Percentiles rank a stretch among this genome's conserved stretches.
These are phyloP conservation scores for Parasitella parasitica DNA, from an alignment of 371 early-diverging fungal genomes.

Conservation along the genomic window DNA sequence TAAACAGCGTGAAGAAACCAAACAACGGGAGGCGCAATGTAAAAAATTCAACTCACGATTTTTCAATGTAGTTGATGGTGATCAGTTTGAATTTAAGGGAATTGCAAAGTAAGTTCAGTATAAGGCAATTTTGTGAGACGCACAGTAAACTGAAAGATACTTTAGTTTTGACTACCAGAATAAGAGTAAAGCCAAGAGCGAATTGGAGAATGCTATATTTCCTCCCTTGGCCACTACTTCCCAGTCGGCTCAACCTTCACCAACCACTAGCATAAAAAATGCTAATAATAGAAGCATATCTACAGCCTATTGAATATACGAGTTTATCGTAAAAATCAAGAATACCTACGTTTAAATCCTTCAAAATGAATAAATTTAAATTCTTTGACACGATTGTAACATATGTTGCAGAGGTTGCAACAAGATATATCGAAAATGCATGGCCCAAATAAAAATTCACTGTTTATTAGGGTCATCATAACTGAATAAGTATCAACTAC, in stretches of 20 bases:
- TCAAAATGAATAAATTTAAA: no score
- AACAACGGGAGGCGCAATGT: constrained; percentile 58
- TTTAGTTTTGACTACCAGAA: constrained; percentile 24
- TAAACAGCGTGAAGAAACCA: constrained; percentile 70
- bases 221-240: background rate
- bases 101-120: constrained; percentile 10
- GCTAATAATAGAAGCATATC: background rate
- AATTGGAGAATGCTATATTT: constrained; percentile 15
- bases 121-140: no score
- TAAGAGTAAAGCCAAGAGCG: constrained; percentile 15
- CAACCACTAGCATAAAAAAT: background rate
- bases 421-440: no score
- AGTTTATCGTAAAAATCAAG: background rate
- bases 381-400: no score
- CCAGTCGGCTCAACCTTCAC: background rate
- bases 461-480: no score
- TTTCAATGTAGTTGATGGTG: constrained; percentile 42
- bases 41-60: constrained; percentile 52
- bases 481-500: no score
- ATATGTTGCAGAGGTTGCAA: no score
- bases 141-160: background rate
- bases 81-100: constrained; percentile 29
- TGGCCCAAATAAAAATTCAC: no score
- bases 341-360: no score
- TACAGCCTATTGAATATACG: background rate